Evolutionary conservation across 441 rosid genomes (phyloP), one percentile per base, ranked within the genome.

Genomic region (Lepidium campestre): DNA sequence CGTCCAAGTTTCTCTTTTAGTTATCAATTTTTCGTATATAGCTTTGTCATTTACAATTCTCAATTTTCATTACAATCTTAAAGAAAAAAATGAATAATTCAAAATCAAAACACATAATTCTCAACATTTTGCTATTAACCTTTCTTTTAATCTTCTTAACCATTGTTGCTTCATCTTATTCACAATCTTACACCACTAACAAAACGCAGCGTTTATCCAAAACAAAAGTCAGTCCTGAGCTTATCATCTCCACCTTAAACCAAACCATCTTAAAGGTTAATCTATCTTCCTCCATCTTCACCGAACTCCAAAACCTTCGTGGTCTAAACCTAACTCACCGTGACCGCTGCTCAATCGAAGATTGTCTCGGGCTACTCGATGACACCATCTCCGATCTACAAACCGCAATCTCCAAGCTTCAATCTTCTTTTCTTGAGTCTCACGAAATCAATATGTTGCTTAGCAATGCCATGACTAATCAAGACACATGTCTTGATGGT

Each of bases 401-500:
- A 19, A 57, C 72, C 13, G 79, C 76, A 34, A 36, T 79, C 23
- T 57, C 80, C 22, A 75, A 73, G 37, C 81, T 84, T n/a, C 40
- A 45, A 58, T 66, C 70, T 14, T 15, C 67, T 10, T 18, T 73
- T 34, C 14, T 54, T 79, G 77, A 50, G 2, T 5, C 17, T 12
- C 29, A 78, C 42, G 77, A 81, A 70, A 34, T 86, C 68, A 78
- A 64, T 41, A 81, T 85, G 23, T 40, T 85, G 49, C 71, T 84
- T 18, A 83, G 85, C 75, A 80, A 73, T 29, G 85, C 87, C 56
- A 78, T 81, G 78, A 83, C 88, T 22, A 78, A 83, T 74, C 89
- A 84, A 70, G 81, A 82, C 81, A 84, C 89, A 50, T 86, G 92
- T 45, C 92, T 86, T 9, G 87, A 84, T 15, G 86, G 89, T 46